Evolutionary conservation across 768 basidiomycete species (phyloP).

Genomic region (Trametes sanguinea): DNA sequence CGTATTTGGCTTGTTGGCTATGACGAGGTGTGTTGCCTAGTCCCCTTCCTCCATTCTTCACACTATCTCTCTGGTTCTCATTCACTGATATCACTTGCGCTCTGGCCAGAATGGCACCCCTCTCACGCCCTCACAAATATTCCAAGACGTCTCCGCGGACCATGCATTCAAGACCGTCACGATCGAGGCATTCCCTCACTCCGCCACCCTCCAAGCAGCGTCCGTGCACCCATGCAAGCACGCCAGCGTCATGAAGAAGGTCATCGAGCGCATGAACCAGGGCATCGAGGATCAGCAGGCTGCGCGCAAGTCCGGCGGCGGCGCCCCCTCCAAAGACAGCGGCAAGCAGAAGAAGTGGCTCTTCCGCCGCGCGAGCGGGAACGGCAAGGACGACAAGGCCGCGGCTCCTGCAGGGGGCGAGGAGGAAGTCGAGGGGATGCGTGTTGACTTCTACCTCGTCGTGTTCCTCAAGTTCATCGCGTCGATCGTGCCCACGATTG

Average conservation of each 20-base stretch:
- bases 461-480: conserved; percentile 99
- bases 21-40: conserved; percentile 69
- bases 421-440: conserved; percentile 84
- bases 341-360: conserved; percentile 79
- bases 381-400: conserved; percentile 53
- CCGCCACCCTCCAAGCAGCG: conserved; percentile 78
- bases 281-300: conserved; percentile 81
- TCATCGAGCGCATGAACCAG: conserved; percentile 97
- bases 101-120: conserved; percentile 75
- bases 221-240: conserved; percentile 99
- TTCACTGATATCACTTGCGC: neutral
- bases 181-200: conserved; percentile 98
- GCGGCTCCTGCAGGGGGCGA: conserved; percentile 47
- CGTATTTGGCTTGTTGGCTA: conserved; percentile 97
- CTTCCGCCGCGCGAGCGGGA: conserved; percentile 68
- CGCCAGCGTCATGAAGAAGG: conserved; percentile 99
- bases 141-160: conserved; percentile 96
- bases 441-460: conserved; percentile 97
- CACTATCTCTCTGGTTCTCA: neutral
- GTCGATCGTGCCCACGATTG: conserved; percentile 97
- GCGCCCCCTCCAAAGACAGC: conserved; percentile 41
- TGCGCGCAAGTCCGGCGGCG: conserved; percentile 49
- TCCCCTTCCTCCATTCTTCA: neutral
- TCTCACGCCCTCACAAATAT: conserved; percentile 86
- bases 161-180: conserved; percentile 99